These are phyloP conservation scores for Pseudogymnoascus sp. DNA, from an alignment of 2,329 filamentous ascomycete genomes.

Conservation along the genomic window DNA sequence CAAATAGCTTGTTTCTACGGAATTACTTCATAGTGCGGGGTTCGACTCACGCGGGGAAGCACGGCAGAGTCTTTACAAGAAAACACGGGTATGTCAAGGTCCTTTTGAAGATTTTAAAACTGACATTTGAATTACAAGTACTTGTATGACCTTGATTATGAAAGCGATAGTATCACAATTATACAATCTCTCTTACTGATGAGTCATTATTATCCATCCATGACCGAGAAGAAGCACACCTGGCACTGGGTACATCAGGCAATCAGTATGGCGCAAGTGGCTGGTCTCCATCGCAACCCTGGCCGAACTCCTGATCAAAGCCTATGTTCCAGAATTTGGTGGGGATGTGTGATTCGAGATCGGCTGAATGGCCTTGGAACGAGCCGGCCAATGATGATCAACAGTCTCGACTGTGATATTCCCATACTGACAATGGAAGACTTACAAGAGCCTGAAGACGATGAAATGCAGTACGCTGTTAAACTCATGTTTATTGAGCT, in stretches of 20 bases:
- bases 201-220: slow-evolving; percentile 21
- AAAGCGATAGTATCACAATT: slow-evolving; percentile 16
- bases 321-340: slow-evolving; percentile 21
- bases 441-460: slow-evolving; percentile 17
- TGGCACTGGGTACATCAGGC: slow-evolving; percentile 21
- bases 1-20: slow-evolving; percentile 13
- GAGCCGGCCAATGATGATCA: slow-evolving; percentile 20
- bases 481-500: slow-evolving; percentile 20
- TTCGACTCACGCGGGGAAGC: slow-evolving; percentile 10
- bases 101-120: neutral
- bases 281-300: slow-evolving; percentile 17
- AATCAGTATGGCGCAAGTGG: slow-evolving; percentile 18
- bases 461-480: slow-evolving; percentile 15
- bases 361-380: slow-evolving; percentile 19
- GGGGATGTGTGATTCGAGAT: slow-evolving; percentile 19
- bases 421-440: slow-evolving; percentile 16
- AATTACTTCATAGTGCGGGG: slow-evolving; percentile 14
- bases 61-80: neutral
- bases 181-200: slow-evolving; percentile 19
- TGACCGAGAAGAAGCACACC: slow-evolving; percentile 21
- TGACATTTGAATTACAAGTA: slow-evolving; percentile 11
- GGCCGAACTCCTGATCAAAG: slow-evolving; percentile 12
- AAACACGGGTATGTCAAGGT: neutral
- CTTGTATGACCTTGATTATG: slow-evolving; percentile 19
- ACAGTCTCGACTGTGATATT: slow-evolving; percentile 19